Base-by-base conservation (phyloP, 768 basidiomycete species). In the Macrolepiota fuliginosa region DNA sequence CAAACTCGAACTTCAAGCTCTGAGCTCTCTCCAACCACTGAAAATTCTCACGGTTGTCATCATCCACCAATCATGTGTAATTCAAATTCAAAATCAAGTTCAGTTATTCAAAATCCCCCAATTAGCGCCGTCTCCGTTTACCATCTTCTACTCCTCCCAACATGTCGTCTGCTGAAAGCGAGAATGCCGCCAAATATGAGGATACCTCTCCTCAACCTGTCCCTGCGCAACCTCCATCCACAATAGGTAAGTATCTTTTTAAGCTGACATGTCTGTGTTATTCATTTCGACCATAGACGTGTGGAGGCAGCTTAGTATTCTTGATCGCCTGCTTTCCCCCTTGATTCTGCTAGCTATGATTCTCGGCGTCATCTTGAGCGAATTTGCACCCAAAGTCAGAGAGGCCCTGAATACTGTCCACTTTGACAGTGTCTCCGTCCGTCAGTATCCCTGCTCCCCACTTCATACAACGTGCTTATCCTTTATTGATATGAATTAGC, bases 371-470 rank as follows among this genome's bases (percentile, higher is more conserved):
- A 69, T 92, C 54, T 84, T 94, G 22, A 91, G 92, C 2, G 83
- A 84, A 56, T 91, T 83, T 58, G 86, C 80, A 1, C 81, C 81
- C 4, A 73, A 77, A 35, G 84, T 91, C 1, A 84, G 86, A 60
- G 66, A 74, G 9, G 85, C 87, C 0, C 87, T 92, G 58, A 82
- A 86, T 65, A 83, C 84, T 10, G 69, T 82, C 9, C 81, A 80
- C 52, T 85, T 91, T 64, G 70, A 87, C 59, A 83, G 85, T 22
- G 90, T 92, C 42, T 93, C 92, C 13, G 80, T 90, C 49, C 91
- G 92, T 93, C 71, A 75, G 90, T 82, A 4, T 12, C 13, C 13
- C 4, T 7, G 5, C 24, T 22, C 4, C n/a, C 36, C 4, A 13
- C 15, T 13, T 13, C 10, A 13, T 17, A 11, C 3, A 25, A 35